A percentile compares a stretch with the other conserved stretches of the same genome.
phyloP scores from a whole-genome alignment of 257 asterid genomes.

The Hygrophila difformis region DNA sequence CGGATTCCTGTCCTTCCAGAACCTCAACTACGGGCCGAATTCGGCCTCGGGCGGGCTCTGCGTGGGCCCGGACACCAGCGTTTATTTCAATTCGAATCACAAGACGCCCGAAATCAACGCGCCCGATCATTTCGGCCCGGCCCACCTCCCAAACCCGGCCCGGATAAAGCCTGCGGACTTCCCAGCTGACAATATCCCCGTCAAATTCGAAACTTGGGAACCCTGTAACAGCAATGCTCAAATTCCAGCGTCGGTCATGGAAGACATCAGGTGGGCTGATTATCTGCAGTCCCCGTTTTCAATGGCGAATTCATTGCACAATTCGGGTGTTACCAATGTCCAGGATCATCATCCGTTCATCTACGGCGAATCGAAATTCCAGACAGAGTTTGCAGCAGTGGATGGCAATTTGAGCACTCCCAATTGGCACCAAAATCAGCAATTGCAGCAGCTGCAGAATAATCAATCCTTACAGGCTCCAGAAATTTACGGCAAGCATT shows the following conservation, averaged over 20 bases:
- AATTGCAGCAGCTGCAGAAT: constrained; percentile 17
- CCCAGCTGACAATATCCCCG: no score
- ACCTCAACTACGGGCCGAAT: constrained; percentile 14
- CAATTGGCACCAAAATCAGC: constrained; percentile 35
- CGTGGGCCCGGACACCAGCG: no score
- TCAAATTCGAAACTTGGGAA: constrained; percentile 3
- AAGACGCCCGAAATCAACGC: constrained; percentile 19
- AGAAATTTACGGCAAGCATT: constrained; percentile 31
- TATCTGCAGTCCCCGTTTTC: constrained; percentile 40
- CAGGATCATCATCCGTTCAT: constrained; percentile 24
- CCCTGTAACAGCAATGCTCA: constrained; percentile 18
- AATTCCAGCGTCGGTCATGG: constrained; percentile 8
- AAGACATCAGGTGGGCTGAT: constrained; percentile 37
- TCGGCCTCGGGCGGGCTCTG: no score
- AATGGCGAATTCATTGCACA: constrained; percentile 12
- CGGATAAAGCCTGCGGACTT: no score
- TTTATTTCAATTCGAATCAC: constrained; percentile 28
- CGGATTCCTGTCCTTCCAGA: constrained; percentile 34
- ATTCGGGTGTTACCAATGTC: constrained; percentile 16
- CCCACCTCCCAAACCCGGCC: no score
- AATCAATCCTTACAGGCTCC: constrained; percentile 25
- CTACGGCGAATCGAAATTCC: constrained; percentile 28
- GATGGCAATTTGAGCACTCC: constrained; percentile 14
- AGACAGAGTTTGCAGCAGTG: constrained; percentile 9
- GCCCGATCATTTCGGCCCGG: constrained; percentile 14